Percentiles rank a stretch among this genome's conserved stretches.
Conservation (phyloP, 257 asterid genomes). For the Solanum pimpinellifolium region DNA sequence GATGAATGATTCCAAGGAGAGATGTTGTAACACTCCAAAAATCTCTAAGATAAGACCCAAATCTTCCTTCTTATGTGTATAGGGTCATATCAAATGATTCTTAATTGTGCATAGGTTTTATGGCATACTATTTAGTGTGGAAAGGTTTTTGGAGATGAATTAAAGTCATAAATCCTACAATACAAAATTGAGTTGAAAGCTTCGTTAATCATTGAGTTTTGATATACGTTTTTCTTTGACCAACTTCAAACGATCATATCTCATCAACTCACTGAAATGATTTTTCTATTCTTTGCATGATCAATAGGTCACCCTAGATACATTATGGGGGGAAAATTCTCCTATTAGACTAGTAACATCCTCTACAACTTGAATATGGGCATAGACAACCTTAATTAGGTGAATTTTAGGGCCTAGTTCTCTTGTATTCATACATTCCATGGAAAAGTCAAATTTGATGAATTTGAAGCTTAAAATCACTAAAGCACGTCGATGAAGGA, state of each 20-base stretch:
- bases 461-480: too few relatives aligned
- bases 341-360: not conserved
- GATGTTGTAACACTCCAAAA: not conserved
- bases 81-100: not conserved
- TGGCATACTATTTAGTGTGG: not conserved
- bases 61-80: not conserved
- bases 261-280: not conserved
- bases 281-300: not conserved
- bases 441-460: not conserved
- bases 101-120: not conserved
- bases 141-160: not conserved
- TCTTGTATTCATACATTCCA: not conserved
- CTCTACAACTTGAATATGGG: not conserved
- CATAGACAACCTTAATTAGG: not conserved
- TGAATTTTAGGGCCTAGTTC: not conserved
- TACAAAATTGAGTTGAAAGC: not conserved
- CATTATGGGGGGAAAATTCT: not conserved
- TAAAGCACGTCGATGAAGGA: not conserved
- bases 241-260: not conserved
- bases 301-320: not conserved
- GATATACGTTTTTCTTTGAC: not conserved
- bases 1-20: not conserved
- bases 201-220: not conserved
- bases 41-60: not conserved
- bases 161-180: too few relatives aligned